Evolutionary conservation across 2,329 filamentous ascomycete species (phyloP), one percentile per base, ranked within the genome.

Genomic region (Botryotinia calthae): DNA sequence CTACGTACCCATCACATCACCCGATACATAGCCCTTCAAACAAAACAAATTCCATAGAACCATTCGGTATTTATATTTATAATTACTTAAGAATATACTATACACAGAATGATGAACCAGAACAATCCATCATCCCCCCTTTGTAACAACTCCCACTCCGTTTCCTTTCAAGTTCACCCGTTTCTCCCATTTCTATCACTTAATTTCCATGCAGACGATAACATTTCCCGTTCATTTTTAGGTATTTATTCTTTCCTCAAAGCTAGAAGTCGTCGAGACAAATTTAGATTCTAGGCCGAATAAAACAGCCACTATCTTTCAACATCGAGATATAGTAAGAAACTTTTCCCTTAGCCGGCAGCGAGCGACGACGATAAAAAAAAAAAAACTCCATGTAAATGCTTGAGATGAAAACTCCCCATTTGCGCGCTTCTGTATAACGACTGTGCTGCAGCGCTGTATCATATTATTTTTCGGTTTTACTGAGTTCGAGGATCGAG

Each of bases 331-430:
- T 51, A 40, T 25, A 51, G 44, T 51, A 18, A 46, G 48, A 66
- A 51, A 37, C 44, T 51, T 40, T 66, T 66, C 34, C 31, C 64
- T 51, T 40, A n/a, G 46, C 48, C 46, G 25, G 10, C 8, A 67
- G 34, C 14, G 14, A 51, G 46, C 25, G 46, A 67, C 18, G 31
- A 64, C 44, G 51, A 46, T 25, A 25, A 54, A 63, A n/a, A 62
- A 63, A n/a, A 62, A 25, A 34, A 66, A 67, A 67, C 64, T 67
- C 64, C 64, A 28, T 67, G 64, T 54, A 67, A 67, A 67, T 67
- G 64, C 64, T 67, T 37, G 64, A 34, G 28, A 67, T 40, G 14
- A 67, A 66, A 67, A 64, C 62, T 51, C 48, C 64, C 34, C 16
- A 40, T 54, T 51, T 54, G 25, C 12, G 54, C 34, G 64, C 64